A percentile compares a stretch with the other conserved stretches of the same genome.
These are phyloP conservation scores for Cryptococcus sp. DNA, from an alignment of 1,284 basidiomycete species.

Conservation along the genomic window DNA sequence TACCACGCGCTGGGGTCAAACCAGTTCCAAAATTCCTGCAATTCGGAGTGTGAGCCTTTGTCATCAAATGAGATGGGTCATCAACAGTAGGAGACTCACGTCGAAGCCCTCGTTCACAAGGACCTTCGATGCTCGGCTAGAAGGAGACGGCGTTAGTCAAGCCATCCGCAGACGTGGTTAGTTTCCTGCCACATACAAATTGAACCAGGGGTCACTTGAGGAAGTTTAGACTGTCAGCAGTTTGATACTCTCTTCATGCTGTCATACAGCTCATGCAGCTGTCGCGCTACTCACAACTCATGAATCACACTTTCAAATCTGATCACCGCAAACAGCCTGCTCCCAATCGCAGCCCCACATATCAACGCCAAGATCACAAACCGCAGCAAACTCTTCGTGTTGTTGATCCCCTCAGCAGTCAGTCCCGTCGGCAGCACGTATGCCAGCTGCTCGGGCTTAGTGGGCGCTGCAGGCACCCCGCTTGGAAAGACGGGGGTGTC, in stretches of 20 bases:
- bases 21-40: constrained; percentile 99
- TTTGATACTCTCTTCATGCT: not conserved
- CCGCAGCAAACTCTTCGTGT: constrained; percentile 77
- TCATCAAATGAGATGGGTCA: not conserved
- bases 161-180: not conserved
- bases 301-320: constrained; percentile 99
- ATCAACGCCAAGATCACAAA: constrained; percentile 83
- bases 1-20: constrained; percentile 99
- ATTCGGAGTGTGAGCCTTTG: not conserved
- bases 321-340: constrained; percentile 93
- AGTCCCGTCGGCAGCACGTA: constrained; percentile 45
- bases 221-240: not conserved
- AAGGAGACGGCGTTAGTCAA: not conserved
- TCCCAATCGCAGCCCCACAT: constrained; percentile 88
- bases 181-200: constrained; percentile 62
- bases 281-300: constrained; percentile 72
- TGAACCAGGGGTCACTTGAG: constrained; percentile 92
- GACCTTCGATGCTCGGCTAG: constrained; percentile 82
- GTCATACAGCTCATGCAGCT: not conserved
- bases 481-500: not conserved
- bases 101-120: constrained; percentile 91
- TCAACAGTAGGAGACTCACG: constrained; percentile 55
- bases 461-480: not conserved
- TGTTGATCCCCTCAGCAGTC: constrained; percentile 63
- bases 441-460: constrained; percentile 23